Percentiles rank a stretch among this genome's conserved stretches.
Conservation (phyloP, 768 basidiomycete species). For the Russula compacta region DNA sequence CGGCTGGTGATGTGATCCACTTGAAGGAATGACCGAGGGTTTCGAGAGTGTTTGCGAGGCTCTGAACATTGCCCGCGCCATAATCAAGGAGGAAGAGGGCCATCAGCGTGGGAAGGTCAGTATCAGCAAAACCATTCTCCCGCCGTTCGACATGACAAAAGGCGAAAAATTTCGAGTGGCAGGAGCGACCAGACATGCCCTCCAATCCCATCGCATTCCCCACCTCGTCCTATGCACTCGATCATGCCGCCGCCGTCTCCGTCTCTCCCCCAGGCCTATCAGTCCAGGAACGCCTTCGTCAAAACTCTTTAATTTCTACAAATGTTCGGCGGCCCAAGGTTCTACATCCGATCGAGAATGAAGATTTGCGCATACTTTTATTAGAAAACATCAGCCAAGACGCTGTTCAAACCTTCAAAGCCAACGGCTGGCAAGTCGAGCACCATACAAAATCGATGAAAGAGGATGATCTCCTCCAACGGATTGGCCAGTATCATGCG, state of each 20-base stretch:
- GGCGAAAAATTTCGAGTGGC: background rate
- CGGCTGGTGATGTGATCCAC: constrained; percentile 76
- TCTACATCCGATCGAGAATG: constrained; percentile 77
- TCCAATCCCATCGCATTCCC: constrained; percentile 41
- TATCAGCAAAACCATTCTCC: background rate
- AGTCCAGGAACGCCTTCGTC: constrained; percentile 27
- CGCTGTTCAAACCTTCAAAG: constrained; percentile 70
- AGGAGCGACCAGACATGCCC: constrained; percentile 39
- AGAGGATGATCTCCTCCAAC: constrained; percentile 88
- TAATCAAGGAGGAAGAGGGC: constrained; percentile 89
- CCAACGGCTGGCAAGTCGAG: constrained; percentile 87
- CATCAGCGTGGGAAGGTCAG: constrained; percentile 27
- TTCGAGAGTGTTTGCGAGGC: constrained; percentile 83
- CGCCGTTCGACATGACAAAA: background rate
- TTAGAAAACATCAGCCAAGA: constrained; percentile 94
- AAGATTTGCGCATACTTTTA: constrained; percentile 70
- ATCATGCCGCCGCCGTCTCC: constrained; percentile 38
- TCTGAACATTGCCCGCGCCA: constrained; percentile 91
- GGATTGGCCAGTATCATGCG: constrained; percentile 79
- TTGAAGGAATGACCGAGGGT: constrained; percentile 79
- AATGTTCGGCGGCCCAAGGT: constrained; percentile 51
- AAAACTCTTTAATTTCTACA: constrained; percentile 10
- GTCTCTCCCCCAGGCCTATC: constrained; percentile 43
- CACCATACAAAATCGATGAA: constrained; percentile 75
- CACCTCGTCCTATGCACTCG: constrained; percentile 22